Percentiles rank a stretch among this genome's conserved stretches.
Evolutionary conservation across 345 rosid species (phyloP).

Genomic region (Populus nigra): DNA sequence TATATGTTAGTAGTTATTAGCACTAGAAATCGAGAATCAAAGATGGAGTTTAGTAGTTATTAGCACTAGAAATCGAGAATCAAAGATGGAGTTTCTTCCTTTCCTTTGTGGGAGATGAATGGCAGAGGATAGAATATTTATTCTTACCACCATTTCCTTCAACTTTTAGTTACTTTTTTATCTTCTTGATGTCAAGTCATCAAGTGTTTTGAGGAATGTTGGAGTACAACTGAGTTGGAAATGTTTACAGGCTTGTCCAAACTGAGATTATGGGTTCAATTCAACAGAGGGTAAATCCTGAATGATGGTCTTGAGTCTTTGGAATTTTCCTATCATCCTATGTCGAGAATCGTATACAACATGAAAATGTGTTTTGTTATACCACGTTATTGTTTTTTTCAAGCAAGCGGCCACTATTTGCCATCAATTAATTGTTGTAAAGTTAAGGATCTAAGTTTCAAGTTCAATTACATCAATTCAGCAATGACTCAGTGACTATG

Average conservation of each 20-base stretch:
- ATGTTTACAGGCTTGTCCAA: not conserved
- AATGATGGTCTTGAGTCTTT: not conserved
- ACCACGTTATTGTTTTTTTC: not conserved
- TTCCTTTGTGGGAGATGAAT: not conserved
- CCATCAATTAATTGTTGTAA: not conserved
- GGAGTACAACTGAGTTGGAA: not conserved
- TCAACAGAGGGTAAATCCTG: not conserved
- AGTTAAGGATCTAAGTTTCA: not conserved
- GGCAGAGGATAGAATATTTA: not conserved
- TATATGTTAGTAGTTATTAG: not conserved
- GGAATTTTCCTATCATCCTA: not conserved
- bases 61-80: not conserved
- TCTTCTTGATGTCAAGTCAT: not conserved
- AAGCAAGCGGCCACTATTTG: not conserved
- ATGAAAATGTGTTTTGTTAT: not conserved
- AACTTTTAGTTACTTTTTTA: not conserved
- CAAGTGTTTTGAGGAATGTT: not conserved
- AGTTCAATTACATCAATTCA: not conserved
- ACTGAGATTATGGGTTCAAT: not conserved
- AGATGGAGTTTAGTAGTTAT: not conserved
- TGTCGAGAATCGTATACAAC: not conserved
- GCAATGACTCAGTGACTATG: not conserved
- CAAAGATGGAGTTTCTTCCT: not conserved
- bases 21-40: not conserved
- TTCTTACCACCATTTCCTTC: not conserved